phyloP scores from a whole-genome alignment of 768 basidiomycete species.

The Termitomyces sp. region DNA sequence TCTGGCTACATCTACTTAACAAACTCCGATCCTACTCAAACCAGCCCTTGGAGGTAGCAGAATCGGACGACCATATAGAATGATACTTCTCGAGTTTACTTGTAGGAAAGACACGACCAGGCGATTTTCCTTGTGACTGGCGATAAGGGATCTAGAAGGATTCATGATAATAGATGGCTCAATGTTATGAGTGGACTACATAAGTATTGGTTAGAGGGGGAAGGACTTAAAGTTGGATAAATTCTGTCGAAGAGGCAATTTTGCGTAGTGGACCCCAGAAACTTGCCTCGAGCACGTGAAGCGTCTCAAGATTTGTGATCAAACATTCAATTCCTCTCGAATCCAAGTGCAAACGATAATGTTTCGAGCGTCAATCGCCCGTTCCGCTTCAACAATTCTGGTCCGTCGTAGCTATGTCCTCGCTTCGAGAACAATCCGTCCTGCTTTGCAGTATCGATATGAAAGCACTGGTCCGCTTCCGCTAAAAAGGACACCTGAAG shows the following conservation, averaged over 20 bases:
- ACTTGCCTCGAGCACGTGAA: background rate
- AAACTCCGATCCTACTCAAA: too few relatives aligned
- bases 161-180: too few relatives aligned
- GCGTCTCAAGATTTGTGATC: background rate
- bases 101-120: too few relatives aligned
- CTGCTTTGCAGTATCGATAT: constrained; percentile 11
- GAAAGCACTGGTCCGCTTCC: constrained; percentile 11
- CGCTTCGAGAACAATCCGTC: constrained; percentile 6
- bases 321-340: background rate
- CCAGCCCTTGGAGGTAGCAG: too few relatives aligned
- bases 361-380: constrained; percentile 22
- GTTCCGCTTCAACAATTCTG: constrained; percentile 16
- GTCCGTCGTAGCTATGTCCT: constrained; percentile 9
- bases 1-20: too few relatives aligned
- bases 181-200: too few relatives aligned
- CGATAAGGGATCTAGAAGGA: too few relatives aligned
- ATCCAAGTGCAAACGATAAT: constrained; percentile 12
- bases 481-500: constrained; percentile 22
- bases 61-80: too few relatives aligned
- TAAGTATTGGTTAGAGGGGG: too few relatives aligned
- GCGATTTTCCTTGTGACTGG: too few relatives aligned
- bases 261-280: background rate
- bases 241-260: background rate
- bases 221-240: too few relatives aligned
- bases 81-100: too few relatives aligned